phyloP scores from a whole-genome alignment of 305 asterid species.

The Caryopteris hybrid region DNA sequence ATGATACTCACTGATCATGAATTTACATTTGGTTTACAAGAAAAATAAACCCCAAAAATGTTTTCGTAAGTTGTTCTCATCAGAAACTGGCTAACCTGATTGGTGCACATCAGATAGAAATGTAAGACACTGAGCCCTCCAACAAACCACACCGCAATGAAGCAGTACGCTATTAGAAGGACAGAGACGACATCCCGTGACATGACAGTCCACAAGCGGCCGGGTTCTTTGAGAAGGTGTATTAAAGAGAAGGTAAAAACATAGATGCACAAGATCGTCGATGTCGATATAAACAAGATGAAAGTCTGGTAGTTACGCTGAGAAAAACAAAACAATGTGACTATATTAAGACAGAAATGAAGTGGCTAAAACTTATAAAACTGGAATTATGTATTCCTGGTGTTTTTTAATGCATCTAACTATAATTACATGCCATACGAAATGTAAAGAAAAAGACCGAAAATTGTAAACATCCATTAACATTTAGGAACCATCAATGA shows the following conservation, averaged over 20 bases:
- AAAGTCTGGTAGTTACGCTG: conserved; percentile 80
- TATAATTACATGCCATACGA: too few species aligned
- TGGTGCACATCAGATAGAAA: conserved; percentile 73
- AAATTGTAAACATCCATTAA: too few species aligned
- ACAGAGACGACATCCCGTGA: conserved; percentile 46
- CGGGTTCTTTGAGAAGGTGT: conserved; percentile 38
- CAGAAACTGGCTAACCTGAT: conserved; percentile 29
- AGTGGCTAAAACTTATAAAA: too few species aligned
- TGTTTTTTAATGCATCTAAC: too few species aligned
- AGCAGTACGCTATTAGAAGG: conserved; percentile 55
- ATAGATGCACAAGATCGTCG: conserved; percentile 64
- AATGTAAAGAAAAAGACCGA: too few species aligned
- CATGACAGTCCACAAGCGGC: conserved; percentile 42
- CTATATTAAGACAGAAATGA: too few species aligned
- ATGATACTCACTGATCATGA: background rate
- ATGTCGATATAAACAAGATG: conserved; percentile 60
- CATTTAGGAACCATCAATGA: background rate
- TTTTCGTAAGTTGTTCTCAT: background rate
- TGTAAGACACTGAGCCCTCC: conserved; percentile 85
- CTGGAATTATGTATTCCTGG: too few species aligned
- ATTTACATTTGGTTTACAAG: background rate
- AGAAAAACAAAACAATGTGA: conserved; percentile 15
- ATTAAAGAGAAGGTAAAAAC: conserved; percentile 64
- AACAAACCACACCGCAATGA: conserved; percentile 77
- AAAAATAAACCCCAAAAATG: background rate